A percentile compares a stretch with the other conserved stretches of the same genome.
Evolutionary conservation across 257 asterid species (phyloP).

Genomic region (Solanum pinnatisectum): DNA sequence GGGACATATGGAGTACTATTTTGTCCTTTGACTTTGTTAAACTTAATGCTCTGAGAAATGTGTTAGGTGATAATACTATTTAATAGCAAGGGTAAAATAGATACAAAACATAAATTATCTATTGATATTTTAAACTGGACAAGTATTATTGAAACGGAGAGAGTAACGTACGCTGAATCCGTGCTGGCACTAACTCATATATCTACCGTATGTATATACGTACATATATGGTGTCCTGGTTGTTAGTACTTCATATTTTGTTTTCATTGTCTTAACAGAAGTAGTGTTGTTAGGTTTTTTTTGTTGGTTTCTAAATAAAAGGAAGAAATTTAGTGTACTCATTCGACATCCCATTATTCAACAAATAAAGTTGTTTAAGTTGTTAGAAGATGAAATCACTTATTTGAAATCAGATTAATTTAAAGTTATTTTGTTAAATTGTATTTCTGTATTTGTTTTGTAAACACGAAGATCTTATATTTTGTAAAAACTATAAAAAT

Average conservation of each 20-base stretch:
- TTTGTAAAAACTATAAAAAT: neutral
- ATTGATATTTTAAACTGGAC: too few species aligned
- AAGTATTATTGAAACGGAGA: too few species aligned
- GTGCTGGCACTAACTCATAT: neutral
- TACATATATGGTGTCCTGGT: neutral
- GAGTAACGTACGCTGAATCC: neutral
- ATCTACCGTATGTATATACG: neutral
- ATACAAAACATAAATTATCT: too few species aligned
- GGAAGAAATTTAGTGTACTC: neutral
- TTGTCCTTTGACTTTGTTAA: too few species aligned
- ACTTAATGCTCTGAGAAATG: too few species aligned
- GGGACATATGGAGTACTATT: too few species aligned
- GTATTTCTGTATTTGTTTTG: too few species aligned
- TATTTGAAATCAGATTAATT: too few species aligned
- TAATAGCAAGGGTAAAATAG: too few species aligned
- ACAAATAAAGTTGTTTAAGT: too few species aligned
- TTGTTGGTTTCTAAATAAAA: neutral
- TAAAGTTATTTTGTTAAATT: neutral
- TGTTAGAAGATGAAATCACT: neutral
- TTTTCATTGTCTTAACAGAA: neutral
- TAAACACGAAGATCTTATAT: neutral
- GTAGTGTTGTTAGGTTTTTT: neutral
- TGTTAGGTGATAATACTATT: too few species aligned
- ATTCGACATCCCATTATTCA: neutral
- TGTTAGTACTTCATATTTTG: neutral